Base-by-base conservation (phyloP, 768 basidiomycete species). In the Astraeus odoratus region DNA sequence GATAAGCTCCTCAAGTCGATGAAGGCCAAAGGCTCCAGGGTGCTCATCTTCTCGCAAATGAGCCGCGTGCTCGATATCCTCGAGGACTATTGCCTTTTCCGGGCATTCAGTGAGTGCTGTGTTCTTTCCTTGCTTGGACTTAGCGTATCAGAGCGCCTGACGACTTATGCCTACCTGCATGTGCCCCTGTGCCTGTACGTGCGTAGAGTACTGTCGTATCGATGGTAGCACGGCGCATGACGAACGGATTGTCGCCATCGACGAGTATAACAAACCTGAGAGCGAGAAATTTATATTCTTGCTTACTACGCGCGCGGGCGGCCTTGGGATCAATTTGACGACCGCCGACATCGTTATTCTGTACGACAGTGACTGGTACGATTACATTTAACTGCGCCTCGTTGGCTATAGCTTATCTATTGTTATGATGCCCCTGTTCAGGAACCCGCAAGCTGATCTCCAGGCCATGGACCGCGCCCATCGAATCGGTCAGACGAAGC, bases 401-500 rank as follows among this genome's bases (percentile, higher is more conserved):
- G 18, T 10, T 8, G 38, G 6, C 20, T 20, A 23, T 44, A 8
- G 23, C 24, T 20, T 15, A 13, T 5, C n/a, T n/a, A n/a, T n/a
- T n/a, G n/a, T n/a, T 13, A 15, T 24, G 20, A 8, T 5, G 25
- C 13, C 12, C 7, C 23, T 13, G 5, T 35, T 16, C 52, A 91
- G 86, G 92, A 99, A 98, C 63, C 95, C 96, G 1, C 96, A 99
- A 68, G 96, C 95, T 2, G 96, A 99, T 70, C 67, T 99, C 37
- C 96, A 99, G 62, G 96, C 96, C 4, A 97, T 96, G 95, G 93
- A 98, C 59, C 87, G 92, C 46, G 94, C 94, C 0, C 93, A 95
- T 68, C 87, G 92, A 46, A 95, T 95, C 50, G 93, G 93, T 3
- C 93, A 97, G 67, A 95, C 89, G 36, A 97, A 95, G 67, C 93